A percentile compares a stretch with the other conserved stretches of the same genome.
Conservation (phyloP, 768 basidiomycete genomes). For the Amylocystis lapponica region DNA sequence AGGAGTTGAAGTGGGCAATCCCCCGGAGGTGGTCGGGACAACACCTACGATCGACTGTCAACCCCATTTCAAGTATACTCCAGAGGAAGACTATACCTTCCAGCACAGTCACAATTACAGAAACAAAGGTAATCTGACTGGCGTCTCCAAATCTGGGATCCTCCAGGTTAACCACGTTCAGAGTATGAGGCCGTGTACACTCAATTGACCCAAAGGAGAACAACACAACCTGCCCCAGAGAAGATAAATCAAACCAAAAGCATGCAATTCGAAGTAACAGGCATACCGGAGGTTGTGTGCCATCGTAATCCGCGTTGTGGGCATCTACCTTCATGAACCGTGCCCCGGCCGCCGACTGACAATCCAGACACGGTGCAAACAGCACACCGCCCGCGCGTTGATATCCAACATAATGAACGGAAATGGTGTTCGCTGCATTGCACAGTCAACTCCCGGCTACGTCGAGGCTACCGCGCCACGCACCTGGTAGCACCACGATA, state of each 20-base stretch:
- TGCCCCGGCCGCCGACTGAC: constrained; percentile 14
- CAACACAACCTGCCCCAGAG: constrained; percentile 16
- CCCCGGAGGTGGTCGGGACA: not conserved
- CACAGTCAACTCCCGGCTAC: not conserved
- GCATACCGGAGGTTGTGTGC: constrained; percentile 15
- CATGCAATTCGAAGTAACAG: not conserved
- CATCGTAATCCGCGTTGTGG: constrained; percentile 16
- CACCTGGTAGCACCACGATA: constrained; percentile 22
- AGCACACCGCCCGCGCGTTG: constrained; percentile 18
- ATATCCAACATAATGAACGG: constrained; percentile 25
- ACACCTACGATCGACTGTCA: not conserved
- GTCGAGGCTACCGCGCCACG: constrained; percentile 4
- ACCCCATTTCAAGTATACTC: too few relatives aligned
- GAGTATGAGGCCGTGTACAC: constrained; percentile 17
- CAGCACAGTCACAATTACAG: constrained; percentile 15
- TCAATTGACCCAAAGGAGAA: constrained; percentile 24
- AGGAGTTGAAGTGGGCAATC: not conserved
- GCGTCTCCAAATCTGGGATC: constrained; percentile 11
- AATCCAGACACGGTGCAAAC: constrained; percentile 28
- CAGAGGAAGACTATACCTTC: constrained; percentile 2
- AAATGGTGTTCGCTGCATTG: constrained; percentile 17
- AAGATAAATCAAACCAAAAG: not conserved
- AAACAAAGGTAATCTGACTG: constrained; percentile 23
- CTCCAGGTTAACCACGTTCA: constrained; percentile 23
- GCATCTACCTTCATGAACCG: constrained; percentile 16